Percentiles rank a stretch among this genome's conserved stretches.
These are phyloP conservation scores for Auricularia auricula-judae DNA, from an alignment of 768 basidiomycete genomes.

Conservation along the genomic window DNA sequence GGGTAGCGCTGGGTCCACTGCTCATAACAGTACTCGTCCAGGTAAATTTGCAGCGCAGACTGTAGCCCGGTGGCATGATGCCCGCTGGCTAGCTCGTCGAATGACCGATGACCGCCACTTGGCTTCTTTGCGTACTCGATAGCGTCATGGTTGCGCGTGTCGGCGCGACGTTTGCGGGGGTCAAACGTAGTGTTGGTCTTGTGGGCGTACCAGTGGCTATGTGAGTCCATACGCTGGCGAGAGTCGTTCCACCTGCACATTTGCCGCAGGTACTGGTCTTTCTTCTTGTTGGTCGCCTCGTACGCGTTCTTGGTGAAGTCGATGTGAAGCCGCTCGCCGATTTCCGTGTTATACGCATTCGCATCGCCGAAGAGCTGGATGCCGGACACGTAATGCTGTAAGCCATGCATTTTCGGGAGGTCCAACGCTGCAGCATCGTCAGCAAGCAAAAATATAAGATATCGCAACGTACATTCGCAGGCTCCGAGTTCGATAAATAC, in stretches of 20 bases:
- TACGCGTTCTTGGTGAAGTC: not conserved
- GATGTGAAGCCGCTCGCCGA: slow-evolving; percentile 15
- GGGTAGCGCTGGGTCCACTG: not conserved
- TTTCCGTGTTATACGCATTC: slow-evolving; percentile 19
- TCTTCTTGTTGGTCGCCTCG: not conserved
- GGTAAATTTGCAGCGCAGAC: not conserved
- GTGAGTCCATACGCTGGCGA: not conserved
- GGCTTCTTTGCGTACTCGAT: not conserved
- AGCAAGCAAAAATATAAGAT: not conserved
- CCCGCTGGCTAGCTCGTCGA: not conserved
- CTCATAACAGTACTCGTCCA: not conserved
- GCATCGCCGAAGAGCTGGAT: slow-evolving; percentile 11
- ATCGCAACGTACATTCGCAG: slow-evolving; percentile 1
- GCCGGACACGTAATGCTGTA: slow-evolving; percentile 11
- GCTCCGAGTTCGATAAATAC: slow-evolving; percentile 7
- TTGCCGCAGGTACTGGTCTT: not conserved
- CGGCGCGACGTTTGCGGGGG: not conserved
- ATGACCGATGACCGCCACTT: not conserved
- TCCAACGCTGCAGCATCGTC: slow-evolving; percentile 8
- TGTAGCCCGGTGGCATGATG: not conserved
- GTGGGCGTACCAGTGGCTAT: not conserved
- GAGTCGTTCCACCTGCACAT: not conserved
- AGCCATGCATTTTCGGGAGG: slow-evolving; percentile 17
- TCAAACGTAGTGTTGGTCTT: not conserved
- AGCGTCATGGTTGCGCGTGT: not conserved